These are phyloP conservation scores for Camellia sinensis DNA, from an alignment of 148 eudicot species.

Conservation along the genomic window DNA sequence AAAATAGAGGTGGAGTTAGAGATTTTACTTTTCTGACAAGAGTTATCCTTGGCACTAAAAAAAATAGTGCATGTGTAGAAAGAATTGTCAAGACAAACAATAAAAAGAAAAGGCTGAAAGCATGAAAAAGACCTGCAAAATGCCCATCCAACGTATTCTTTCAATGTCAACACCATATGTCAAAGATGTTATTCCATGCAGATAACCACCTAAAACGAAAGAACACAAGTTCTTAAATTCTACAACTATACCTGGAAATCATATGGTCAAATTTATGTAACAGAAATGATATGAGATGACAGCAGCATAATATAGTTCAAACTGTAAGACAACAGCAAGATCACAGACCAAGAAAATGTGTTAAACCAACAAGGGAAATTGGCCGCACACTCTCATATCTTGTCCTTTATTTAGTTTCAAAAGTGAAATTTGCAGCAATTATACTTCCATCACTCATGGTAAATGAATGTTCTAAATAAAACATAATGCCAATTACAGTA, in stretches of 20 bases:
- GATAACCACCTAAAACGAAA: constrained; percentile 69
- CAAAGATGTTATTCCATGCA: constrained; percentile 70
- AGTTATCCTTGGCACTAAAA: constrained; percentile 1
- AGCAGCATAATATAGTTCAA: not conserved
- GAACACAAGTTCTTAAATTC: not conserved
- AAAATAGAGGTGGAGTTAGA: not conserved
- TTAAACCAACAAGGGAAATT: not conserved
- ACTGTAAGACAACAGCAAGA: not conserved
- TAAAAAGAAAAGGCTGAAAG: not conserved
- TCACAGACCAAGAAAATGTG: constrained; percentile 6
- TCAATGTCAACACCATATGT: constrained; percentile 83
- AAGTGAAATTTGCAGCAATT: too few relatives aligned
- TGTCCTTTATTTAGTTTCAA: too few relatives aligned
- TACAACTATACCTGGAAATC: not conserved
- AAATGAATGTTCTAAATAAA: too few relatives aligned
- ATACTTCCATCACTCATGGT: too few relatives aligned
- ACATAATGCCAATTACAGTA: too few relatives aligned
- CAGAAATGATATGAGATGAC: not conserved
- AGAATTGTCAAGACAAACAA: not conserved
- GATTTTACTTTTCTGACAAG: not conserved
- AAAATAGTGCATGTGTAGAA: not conserved
- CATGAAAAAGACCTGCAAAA: constrained; percentile 62
- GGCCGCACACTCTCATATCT: not conserved
- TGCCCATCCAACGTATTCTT: constrained; percentile 72
- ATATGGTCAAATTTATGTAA: not conserved